These are phyloP conservation scores for Aristolochia contorta DNA, from an alignment of 164 flowering plant genomes.

Conservation along the genomic window DNA sequence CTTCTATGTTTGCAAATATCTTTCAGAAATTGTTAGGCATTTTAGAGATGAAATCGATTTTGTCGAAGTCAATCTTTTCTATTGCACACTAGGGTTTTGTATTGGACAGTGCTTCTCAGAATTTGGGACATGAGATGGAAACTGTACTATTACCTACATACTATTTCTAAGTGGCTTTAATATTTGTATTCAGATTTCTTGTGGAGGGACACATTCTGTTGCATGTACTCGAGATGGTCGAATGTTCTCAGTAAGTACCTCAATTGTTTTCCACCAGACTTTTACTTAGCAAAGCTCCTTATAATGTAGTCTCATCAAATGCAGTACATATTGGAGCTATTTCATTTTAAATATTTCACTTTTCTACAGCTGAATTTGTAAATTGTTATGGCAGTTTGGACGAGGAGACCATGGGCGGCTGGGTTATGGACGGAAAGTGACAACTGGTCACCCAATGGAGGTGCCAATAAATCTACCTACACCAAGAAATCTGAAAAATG, in stretches of 20 bases:
- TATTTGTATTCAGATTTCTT: constrained; percentile 52
- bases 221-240: constrained; percentile 88
- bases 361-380: not conserved
- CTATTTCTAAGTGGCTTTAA: not conserved
- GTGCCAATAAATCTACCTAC: constrained; percentile 70
- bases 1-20: too few species aligned
- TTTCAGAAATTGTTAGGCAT: not conserved
- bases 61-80: not conserved
- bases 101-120: not conserved
- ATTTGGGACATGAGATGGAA: not conserved
- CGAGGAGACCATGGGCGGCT: constrained; percentile 98
- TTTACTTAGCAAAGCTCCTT: not conserved
- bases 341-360: not conserved
- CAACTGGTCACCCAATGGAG: constrained; percentile 92
- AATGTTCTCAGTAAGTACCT: constrained; percentile 72
- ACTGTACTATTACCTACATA: not conserved
- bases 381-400: constrained; percentile 56
- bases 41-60: not conserved
- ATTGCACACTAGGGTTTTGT: not conserved
- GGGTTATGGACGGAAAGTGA: constrained; percentile 81
- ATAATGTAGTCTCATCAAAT: not conserved
- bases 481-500: constrained; percentile 21
- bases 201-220: constrained; percentile 99
- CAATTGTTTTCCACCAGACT: not conserved
- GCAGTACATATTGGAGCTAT: not conserved